A percentile compares a stretch with the other conserved stretches of the same genome.
These are phyloP conservation scores for Pilaira anomala DNA, from an alignment of 192 early-diverging fungal genomes.

Conservation along the genomic window DNA sequence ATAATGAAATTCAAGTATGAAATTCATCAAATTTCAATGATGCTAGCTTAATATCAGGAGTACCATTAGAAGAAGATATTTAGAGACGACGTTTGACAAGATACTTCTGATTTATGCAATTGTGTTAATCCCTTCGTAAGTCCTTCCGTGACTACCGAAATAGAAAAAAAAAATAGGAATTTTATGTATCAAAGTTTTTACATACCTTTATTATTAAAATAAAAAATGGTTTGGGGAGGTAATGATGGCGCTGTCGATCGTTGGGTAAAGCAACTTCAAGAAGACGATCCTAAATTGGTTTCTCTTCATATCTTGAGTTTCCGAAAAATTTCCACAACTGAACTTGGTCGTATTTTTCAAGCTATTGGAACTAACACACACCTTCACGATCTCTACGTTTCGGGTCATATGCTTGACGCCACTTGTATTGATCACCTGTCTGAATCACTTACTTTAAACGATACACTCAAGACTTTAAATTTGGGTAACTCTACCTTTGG, in stretches of 20 bases:
- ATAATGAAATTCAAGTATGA: too few species aligned
- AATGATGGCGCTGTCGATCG: conserved; percentile 43
- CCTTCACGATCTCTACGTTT: conserved; percentile 49
- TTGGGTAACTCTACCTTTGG: conserved; percentile 44
- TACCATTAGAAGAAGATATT: too few species aligned
- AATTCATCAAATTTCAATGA: too few species aligned
- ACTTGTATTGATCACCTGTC: conserved; percentile 31
- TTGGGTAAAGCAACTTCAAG: conserved; percentile 48
- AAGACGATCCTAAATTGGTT: conserved; percentile 44
- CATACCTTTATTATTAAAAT: too few species aligned
- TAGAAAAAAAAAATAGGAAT: too few species aligned
- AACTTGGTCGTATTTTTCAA: conserved; percentile 44
- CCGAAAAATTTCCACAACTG: conserved; percentile 38
- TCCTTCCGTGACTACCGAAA: too few species aligned
- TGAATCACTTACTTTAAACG: conserved; percentile 39
- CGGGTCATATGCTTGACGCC: conserved; percentile 45
- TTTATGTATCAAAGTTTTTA: too few species aligned
- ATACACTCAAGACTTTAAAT: conserved; percentile 41
- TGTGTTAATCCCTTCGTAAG: too few species aligned
- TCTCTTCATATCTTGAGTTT: conserved; percentile 56
- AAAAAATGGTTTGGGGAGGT: conserved; percentile 51
- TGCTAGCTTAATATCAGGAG: too few species aligned
- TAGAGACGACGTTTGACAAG: too few species aligned
- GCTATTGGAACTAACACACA: conserved; percentile 41
- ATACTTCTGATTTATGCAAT: too few species aligned